A percentile compares a stretch with the other conserved stretches of the same genome.
Conservation (phyloP, 768 basidiomycete genomes). For the Serpula lacrymans region DNA sequence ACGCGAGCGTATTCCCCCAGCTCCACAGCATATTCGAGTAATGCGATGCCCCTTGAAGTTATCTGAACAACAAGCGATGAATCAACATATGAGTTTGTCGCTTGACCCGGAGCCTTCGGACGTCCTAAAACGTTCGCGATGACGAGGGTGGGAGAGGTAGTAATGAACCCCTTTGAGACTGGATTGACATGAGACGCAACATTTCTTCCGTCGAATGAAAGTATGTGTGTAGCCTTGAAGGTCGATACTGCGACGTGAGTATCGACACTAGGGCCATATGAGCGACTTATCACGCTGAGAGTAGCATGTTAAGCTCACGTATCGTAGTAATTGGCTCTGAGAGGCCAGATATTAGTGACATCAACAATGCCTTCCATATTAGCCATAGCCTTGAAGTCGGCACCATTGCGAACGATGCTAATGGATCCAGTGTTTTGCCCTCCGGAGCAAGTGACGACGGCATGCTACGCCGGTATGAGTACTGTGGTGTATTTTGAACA, state of each 20-base stretch:
- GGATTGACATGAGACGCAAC: slow-evolving; percentile 38
- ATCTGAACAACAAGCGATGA: slow-evolving; percentile 72
- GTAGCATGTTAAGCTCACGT: slow-evolving; percentile 35
- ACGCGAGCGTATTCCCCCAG: slow-evolving; percentile 40
- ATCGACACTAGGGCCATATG: slow-evolving; percentile 38
- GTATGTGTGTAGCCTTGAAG: slow-evolving; percentile 48
- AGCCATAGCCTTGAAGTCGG: slow-evolving; percentile 69
- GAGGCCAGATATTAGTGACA: slow-evolving; percentile 61
- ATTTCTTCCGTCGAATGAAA: slow-evolving; percentile 47
- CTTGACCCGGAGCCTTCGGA: slow-evolving; percentile 13
- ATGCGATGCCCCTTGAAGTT: slow-evolving; percentile 49
- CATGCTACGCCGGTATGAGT: slow-evolving; percentile 42
- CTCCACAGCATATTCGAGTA: slow-evolving; percentile 53
- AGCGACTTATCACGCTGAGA: neutral
- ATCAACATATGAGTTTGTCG: slow-evolving; percentile 32
- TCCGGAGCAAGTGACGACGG: slow-evolving; percentile 86
- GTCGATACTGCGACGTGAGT: slow-evolving; percentile 62
- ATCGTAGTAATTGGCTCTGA: slow-evolving; percentile 46
- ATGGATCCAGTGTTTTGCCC: slow-evolving; percentile 73
- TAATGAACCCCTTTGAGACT: slow-evolving; percentile 40
- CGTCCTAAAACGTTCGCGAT: slow-evolving; percentile 51
- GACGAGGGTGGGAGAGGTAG: slow-evolving; percentile 55
- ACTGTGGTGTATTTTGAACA: neutral
- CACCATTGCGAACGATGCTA: slow-evolving; percentile 76
- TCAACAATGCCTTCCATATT: slow-evolving; percentile 52